These are phyloP conservation scores for Ceratocystis harringtonii DNA, from an alignment of 2,329 filamentous ascomycete species.

Conservation along the genomic window DNA sequence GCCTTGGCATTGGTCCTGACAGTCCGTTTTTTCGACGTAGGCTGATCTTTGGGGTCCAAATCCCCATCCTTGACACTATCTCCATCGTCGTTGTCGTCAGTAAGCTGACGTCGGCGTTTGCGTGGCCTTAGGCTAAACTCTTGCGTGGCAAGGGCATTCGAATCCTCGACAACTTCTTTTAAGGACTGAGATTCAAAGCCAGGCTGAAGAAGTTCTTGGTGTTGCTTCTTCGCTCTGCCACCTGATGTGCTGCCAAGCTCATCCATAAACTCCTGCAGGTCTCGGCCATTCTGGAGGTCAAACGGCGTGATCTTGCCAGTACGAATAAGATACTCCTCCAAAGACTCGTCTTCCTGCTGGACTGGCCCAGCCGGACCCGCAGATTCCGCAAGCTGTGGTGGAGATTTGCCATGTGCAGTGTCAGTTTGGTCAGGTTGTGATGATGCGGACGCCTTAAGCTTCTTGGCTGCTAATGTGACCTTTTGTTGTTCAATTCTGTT, in stretches of 20 bases:
- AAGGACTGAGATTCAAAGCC: slow-evolving; percentile 44
- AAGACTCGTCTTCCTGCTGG: slow-evolving; percentile 47
- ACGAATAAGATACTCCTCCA: slow-evolving; percentile 78
- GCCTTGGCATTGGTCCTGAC: not conserved
- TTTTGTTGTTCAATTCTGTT: slow-evolving; percentile 38
- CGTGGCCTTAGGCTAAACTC: slow-evolving; percentile 12
- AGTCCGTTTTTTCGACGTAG: slow-evolving; percentile 24
- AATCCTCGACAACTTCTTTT: slow-evolving; percentile 5
- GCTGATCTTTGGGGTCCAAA: slow-evolving; percentile 26
- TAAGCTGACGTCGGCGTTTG: slow-evolving; percentile 8
- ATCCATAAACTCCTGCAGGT: slow-evolving; percentile 51
- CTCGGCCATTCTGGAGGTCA: slow-evolving; percentile 47
- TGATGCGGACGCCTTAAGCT: not conserved
- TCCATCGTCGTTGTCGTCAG: not conserved
- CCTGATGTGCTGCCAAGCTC: slow-evolving; percentile 25
- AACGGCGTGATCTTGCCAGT: slow-evolving; percentile 98
- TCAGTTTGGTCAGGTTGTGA: not conserved
- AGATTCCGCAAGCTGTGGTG: not conserved
- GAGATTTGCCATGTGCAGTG: not conserved
- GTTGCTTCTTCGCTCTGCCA: slow-evolving; percentile 42
- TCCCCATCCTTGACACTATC: slow-evolving; percentile 24
- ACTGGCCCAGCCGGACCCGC: slow-evolving; percentile 7
- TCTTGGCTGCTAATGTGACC: slow-evolving; percentile 46
- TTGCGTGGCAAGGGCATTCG: slow-evolving; percentile 2
- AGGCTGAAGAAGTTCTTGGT: slow-evolving; percentile 57